These are phyloP conservation scores for Hemisphaericaspora lyxosophila DNA, from an alignment of 1,139 yeast genomes.

Conservation along the genomic window DNA sequence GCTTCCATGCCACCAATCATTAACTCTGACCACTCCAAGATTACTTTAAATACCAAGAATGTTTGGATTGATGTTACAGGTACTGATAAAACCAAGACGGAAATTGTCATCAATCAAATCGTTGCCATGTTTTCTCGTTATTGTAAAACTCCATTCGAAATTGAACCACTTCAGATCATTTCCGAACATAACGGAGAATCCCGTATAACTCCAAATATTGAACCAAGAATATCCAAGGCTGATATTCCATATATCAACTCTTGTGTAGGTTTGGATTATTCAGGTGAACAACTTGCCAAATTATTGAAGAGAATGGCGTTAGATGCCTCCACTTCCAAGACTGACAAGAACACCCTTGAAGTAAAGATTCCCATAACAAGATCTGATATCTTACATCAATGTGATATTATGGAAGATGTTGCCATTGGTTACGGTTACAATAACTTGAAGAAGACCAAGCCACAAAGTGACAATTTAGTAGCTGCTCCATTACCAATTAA, in stretches of 20 bases:
- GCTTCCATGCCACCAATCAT: slow-evolving; percentile 97
- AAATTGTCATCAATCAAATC: slow-evolving; percentile 83
- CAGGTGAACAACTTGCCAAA: slow-evolving; percentile 65
- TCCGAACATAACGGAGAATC: slow-evolving; percentile 81
- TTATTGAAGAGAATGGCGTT: slow-evolving; percentile 83
- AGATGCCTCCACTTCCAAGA: slow-evolving; percentile 53
- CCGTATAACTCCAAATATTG: slow-evolving; percentile 72
- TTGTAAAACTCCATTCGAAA: slow-evolving; percentile 70
- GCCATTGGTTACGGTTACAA: slow-evolving; percentile 96
- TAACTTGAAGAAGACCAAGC: slow-evolving; percentile 79
- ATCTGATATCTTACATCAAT: slow-evolving; percentile 93
- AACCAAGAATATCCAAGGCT: slow-evolving; percentile 68
- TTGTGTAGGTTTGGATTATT: slow-evolving; percentile 76
- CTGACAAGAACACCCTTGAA: slow-evolving; percentile 54
- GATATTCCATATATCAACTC: slow-evolving; percentile 88
- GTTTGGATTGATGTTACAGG: slow-evolving; percentile 95
- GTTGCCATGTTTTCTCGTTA: slow-evolving; percentile 96
- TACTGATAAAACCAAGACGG: slow-evolving; percentile 90
- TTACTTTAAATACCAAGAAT: slow-evolving; percentile 78
- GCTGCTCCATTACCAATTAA: slow-evolving; percentile 90
- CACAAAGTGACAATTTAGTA: slow-evolving; percentile 74
- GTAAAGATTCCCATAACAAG: slow-evolving; percentile 89
- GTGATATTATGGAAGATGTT: slow-evolving; percentile 98
- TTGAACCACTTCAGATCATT: slow-evolving; percentile 85
- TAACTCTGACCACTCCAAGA: slow-evolving; percentile 89